Conservation (phyloP, 192 early-diverging fungal species). For the Pilaira anomala region DNA sequence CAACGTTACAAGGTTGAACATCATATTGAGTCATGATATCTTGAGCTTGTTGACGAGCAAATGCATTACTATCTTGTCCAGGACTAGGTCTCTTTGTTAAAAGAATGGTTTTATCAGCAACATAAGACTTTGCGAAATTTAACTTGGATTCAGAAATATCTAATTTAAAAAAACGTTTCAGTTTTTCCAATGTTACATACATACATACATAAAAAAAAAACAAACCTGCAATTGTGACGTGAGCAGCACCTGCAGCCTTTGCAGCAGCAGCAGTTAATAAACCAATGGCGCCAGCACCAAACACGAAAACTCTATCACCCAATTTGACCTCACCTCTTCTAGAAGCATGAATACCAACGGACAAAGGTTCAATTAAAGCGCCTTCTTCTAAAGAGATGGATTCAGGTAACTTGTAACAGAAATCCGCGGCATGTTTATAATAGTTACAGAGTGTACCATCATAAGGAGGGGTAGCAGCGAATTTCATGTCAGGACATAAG, state of each 20-base stretch:
- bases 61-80: slow-evolving; percentile 36
- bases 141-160: slow-evolving; percentile 32
- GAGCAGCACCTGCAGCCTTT: slow-evolving; percentile 40
- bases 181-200: too few relatives aligned
- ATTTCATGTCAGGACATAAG: slow-evolving; percentile 43
- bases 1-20: slow-evolving; percentile 31
- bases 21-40: slow-evolving; percentile 21
- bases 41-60: slow-evolving; percentile 16
- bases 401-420: slow-evolving; percentile 43
- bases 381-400: slow-evolving; percentile 39
- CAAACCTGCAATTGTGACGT: slow-evolving; percentile 35
- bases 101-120: slow-evolving; percentile 27
- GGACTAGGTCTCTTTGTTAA: slow-evolving; percentile 12
- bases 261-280: slow-evolving; percentile 39
- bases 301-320: slow-evolving; percentile 41
- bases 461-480: slow-evolving; percentile 45
- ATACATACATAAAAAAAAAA: not conserved
- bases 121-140: slow-evolving; percentile 42
- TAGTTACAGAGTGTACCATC: slow-evolving; percentile 45
- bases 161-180: not conserved
- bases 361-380: slow-evolving; percentile 44
- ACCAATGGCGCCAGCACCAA: slow-evolving; percentile 49
- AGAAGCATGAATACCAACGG: slow-evolving; percentile 41
- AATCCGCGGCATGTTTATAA: slow-evolving; percentile 42
- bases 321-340: slow-evolving; percentile 30